These are phyloP conservation scores for Cystobasidium pallidum DNA, from an alignment of 1,284 basidiomycete genomes.

Conservation along the genomic window DNA sequence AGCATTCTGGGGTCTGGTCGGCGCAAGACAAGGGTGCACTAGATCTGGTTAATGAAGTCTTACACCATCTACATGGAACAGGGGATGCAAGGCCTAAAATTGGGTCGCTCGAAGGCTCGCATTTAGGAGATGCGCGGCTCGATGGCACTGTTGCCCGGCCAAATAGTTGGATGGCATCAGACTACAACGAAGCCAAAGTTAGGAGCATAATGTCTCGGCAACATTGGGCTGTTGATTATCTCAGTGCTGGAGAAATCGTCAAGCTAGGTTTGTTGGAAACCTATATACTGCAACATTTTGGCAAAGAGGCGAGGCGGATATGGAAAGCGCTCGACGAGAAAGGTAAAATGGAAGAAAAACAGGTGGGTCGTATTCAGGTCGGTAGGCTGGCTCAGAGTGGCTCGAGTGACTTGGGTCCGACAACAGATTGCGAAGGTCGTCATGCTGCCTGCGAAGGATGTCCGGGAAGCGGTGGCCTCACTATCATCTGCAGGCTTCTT, in stretches of 20 bases:
- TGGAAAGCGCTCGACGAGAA: constrained; percentile 77
- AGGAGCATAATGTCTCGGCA: not conserved
- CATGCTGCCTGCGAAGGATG: constrained; percentile 86
- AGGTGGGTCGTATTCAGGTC: constrained; percentile 63
- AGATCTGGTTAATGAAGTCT: constrained; percentile 37
- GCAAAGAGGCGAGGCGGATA: constrained; percentile 81
- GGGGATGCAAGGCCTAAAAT: constrained; percentile 21
- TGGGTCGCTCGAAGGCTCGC: not conserved
- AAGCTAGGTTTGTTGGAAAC: constrained; percentile 34
- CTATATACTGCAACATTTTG: constrained; percentile 63
- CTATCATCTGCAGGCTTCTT: constrained; percentile 79
- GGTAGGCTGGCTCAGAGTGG: not conserved
- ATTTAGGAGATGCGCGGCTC: not conserved
- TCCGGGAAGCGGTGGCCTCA: constrained; percentile 75
- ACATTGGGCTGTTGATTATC: constrained; percentile 37
- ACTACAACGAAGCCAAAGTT: constrained; percentile 9
- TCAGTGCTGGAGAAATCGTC: constrained; percentile 24
- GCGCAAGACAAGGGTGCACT: constrained; percentile 21
- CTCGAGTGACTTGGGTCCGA: constrained; percentile 18
- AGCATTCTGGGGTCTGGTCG: constrained; percentile 17
- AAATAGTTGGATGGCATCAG: constrained; percentile 31
- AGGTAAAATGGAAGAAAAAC: constrained; percentile 97
- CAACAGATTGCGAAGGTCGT: constrained; percentile 86
- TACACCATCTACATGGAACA: constrained; percentile 21
- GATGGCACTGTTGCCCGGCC: constrained; percentile 9